phyloP scores from a whole-genome alignment of 768 basidiomycete species.

The Dioszegia crocea region DNA sequence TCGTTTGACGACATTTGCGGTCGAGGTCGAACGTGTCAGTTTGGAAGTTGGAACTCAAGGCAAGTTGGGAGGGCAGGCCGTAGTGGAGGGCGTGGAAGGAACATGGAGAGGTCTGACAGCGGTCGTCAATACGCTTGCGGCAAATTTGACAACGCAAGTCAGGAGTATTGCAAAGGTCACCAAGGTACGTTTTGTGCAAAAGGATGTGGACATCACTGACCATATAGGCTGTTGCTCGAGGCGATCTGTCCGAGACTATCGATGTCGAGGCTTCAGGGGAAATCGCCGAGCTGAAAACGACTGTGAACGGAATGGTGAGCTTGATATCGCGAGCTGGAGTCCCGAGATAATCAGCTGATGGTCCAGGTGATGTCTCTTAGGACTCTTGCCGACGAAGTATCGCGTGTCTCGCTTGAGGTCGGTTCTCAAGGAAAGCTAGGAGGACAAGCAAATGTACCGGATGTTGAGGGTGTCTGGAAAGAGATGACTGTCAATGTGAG shows the following conservation, averaged over 20 bases:
- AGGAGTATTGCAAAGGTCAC: slow-evolving; percentile 93
- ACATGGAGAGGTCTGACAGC: slow-evolving; percentile 87
- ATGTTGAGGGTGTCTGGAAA: slow-evolving; percentile 93
- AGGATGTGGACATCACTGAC: neutral
- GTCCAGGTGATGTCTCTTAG: slow-evolving; percentile 63
- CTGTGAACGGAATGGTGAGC: slow-evolving; percentile 91
- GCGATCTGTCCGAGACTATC: slow-evolving; percentile 77
- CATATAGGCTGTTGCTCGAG: slow-evolving; percentile 69
- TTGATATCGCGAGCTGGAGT: slow-evolving; percentile 47
- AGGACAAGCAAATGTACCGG: slow-evolving; percentile 86
- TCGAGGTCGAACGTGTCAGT: slow-evolving; percentile 78
- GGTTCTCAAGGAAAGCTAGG: slow-evolving; percentile 69
- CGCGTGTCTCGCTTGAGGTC: slow-evolving; percentile 61
- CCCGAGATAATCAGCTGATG: neutral
- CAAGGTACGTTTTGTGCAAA: slow-evolving; percentile 52
- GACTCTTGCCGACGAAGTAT: slow-evolving; percentile 86
- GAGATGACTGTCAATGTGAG: slow-evolving; percentile 49
- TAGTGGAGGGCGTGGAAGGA: slow-evolving; percentile 83
- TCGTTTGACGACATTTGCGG: slow-evolving; percentile 78
- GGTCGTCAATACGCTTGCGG: slow-evolving; percentile 67
- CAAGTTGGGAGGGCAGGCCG: slow-evolving; percentile 83
- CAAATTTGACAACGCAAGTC: slow-evolving; percentile 54
- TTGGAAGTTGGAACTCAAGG: slow-evolving; percentile 55
- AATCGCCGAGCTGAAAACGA: slow-evolving; percentile 81
- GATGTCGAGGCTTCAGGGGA: slow-evolving; percentile 92